A percentile compares a stretch with the other conserved stretches of the same genome.
These are phyloP conservation scores for Lumnitzera littorea DNA, from an alignment of 345 rosid genomes.

Conservation along the genomic window DNA sequence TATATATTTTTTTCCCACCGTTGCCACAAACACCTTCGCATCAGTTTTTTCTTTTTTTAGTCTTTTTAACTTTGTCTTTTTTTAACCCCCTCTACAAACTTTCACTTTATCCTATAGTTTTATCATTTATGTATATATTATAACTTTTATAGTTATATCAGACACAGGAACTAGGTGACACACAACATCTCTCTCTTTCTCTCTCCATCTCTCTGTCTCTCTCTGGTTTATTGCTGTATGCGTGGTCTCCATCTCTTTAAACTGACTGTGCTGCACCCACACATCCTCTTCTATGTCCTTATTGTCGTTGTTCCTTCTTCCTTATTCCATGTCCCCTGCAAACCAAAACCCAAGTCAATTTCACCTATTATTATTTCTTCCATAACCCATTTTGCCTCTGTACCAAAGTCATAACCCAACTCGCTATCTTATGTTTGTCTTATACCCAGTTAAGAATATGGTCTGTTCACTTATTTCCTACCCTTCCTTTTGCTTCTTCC, in stretches of 20 bases:
- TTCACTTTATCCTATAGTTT: too few relatives aligned
- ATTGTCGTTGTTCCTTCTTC: constrained; percentile 18
- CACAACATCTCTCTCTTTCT: background rate
- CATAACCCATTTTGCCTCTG: constrained; percentile 11
- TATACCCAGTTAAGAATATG: constrained; percentile 36
- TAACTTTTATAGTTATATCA: constrained; percentile 22
- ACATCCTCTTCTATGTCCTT: constrained; percentile 17
- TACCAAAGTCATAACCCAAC: constrained; percentile 8
- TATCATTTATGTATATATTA: too few relatives aligned
- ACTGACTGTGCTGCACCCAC: constrained; percentile 1
- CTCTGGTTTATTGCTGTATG: constrained; percentile 6
- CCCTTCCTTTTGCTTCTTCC: constrained; percentile 17
- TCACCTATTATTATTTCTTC: constrained; percentile 1
- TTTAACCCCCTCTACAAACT: too few relatives aligned
- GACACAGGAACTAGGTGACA: constrained; percentile 17
- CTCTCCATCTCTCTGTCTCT: background rate
- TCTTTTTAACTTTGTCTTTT: too few relatives aligned
- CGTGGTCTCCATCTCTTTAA: background rate
- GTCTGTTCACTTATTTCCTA: constrained; percentile 16
- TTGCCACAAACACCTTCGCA: too few relatives aligned
- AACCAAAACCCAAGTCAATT: background rate
- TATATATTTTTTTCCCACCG: too few relatives aligned
- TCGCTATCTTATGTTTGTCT: constrained; percentile 42
- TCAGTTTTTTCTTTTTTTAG: too few relatives aligned
- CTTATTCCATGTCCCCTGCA: constrained; percentile 4